Evolutionary conservation across 108 stramenopile genomes (phyloP).

Genomic region (Pseudonitzschia multiseries): DNA sequence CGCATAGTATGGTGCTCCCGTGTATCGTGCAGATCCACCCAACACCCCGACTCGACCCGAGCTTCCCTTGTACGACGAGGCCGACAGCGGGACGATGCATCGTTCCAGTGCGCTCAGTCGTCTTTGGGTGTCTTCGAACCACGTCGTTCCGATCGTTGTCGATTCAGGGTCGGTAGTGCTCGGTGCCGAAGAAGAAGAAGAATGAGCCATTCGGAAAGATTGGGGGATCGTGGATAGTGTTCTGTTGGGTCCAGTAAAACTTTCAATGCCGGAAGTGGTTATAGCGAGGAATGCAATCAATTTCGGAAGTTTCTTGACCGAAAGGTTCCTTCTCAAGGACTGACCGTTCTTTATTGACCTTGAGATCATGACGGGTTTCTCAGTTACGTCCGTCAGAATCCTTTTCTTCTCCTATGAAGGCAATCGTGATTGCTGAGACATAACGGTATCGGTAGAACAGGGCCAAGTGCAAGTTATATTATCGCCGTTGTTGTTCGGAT

Average conservation of each 20-base stretch:
- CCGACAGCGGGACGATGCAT: constrained; percentile 50
- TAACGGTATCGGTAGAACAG: no score
- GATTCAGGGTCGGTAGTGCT: background rate
- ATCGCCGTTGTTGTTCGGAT: no score
- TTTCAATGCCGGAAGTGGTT: background rate
- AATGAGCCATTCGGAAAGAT: background rate
- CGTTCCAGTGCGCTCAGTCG: constrained; percentile 14
- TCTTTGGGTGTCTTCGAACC: constrained; percentile 2
- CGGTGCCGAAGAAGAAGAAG: background rate
- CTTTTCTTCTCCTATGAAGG: no score
- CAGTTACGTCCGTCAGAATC: no score
- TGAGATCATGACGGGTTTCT: background rate
- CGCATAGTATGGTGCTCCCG: constrained; percentile 98
- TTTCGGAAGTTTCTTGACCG: background rate
- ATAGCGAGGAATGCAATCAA: constrained; percentile 1
- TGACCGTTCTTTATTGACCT: background rate
- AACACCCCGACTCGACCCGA: constrained; percentile 91
- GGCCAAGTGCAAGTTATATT: no score
- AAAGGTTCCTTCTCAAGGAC: background rate
- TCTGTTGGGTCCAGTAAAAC: background rate
- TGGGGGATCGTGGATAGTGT: background rate
- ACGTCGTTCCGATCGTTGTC: background rate
- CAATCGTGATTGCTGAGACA: no score
- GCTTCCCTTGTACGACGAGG: constrained; percentile 83
- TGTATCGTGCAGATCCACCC: constrained; percentile 93